Evolutionary conservation across 2,329 filamentous ascomycete genomes (phyloP).

Genomic region (Huntiella moniliformis): DNA sequence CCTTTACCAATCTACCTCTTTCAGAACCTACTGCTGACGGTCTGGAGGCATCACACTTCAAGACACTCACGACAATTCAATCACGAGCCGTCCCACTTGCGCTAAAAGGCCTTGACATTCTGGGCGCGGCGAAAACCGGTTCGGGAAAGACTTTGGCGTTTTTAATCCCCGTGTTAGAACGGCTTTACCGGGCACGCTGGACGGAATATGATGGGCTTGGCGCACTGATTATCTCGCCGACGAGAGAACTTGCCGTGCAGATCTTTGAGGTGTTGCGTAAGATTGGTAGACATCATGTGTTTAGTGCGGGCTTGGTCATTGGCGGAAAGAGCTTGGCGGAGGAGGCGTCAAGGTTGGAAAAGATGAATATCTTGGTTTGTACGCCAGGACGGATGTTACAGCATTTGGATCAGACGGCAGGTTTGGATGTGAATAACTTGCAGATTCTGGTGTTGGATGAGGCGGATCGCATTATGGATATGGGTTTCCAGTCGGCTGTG

Average conservation of each 20-base stretch:
- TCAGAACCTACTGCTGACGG: slow-evolving; percentile 64
- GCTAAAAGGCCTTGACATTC: slow-evolving; percentile 68
- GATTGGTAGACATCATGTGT: slow-evolving; percentile 71
- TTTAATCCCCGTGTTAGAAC: slow-evolving; percentile 77
- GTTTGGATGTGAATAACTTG: slow-evolving; percentile 75
- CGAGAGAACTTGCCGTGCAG: slow-evolving; percentile 85
- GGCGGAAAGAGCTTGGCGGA: slow-evolving; percentile 82
- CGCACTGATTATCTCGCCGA: slow-evolving; percentile 82
- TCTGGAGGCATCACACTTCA: slow-evolving; percentile 73
- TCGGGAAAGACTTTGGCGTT: slow-evolving; percentile 93
- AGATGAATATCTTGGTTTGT: slow-evolving; percentile 95
- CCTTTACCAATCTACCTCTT: slow-evolving; percentile 71
- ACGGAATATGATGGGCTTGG: slow-evolving; percentile 81
- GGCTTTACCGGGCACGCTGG: slow-evolving; percentile 75
- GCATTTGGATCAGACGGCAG: slow-evolving; percentile 83
- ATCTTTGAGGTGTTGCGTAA: slow-evolving; percentile 90
- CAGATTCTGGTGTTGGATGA: slow-evolving; percentile 90
- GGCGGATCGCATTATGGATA: slow-evolving; percentile 90
- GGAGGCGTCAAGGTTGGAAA: slow-evolving; percentile 61
- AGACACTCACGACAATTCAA: slow-evolving; percentile 81
- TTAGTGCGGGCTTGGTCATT: slow-evolving; percentile 84
- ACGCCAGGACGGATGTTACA: slow-evolving; percentile 91
- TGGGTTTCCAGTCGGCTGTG: slow-evolving; percentile 82
- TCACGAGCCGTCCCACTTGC: slow-evolving; percentile 72
- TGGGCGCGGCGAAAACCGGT: slow-evolving; percentile 88